phyloP scores from a whole-genome alignment of 495 filamentous ascomycete species.

The Cercophora newfieldiana region DNA sequence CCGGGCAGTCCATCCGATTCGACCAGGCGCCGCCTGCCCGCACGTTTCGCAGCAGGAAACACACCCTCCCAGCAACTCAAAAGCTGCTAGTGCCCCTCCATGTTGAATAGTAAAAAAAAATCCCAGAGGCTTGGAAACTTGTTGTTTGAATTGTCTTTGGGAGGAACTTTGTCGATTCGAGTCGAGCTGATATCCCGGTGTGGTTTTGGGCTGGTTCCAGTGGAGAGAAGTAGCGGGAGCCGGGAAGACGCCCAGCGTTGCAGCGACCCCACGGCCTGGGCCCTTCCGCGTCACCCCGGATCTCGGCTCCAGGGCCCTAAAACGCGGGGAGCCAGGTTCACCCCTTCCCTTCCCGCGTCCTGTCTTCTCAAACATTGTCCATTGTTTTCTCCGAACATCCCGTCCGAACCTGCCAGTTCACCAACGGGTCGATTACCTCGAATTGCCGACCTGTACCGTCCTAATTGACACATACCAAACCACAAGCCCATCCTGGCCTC shows the following conservation, averaged over 20 bases:
- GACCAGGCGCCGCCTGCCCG: not conserved
- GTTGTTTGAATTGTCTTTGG: too few relatives aligned
- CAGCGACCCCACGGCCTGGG: not conserved
- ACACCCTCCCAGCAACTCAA: constrained; percentile 5
- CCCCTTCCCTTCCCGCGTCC: not conserved
- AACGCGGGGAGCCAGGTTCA: constrained; percentile 2
- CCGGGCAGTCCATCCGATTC: constrained; percentile 2
- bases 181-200: too few relatives aligned
- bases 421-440: too few relatives aligned
- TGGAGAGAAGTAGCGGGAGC: too few relatives aligned
- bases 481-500: not conserved
- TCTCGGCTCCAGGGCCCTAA: not conserved
- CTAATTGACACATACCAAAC: not conserved
- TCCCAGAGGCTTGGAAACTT: not conserved
- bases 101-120: not conserved
- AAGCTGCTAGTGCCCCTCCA: not conserved
- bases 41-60: constrained; percentile 6
- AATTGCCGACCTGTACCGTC: too few relatives aligned
- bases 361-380: not conserved
- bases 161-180: too few relatives aligned
- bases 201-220: not conserved
- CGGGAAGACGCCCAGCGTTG: not conserved
- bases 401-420: not conserved
- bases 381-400: not conserved
- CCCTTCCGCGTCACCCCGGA: not conserved